Percentiles rank a stretch among this genome's conserved stretches.
phyloP scores from a whole-genome alignment of 768 basidiomycete genomes.

The Amanita phalloides region DNA sequence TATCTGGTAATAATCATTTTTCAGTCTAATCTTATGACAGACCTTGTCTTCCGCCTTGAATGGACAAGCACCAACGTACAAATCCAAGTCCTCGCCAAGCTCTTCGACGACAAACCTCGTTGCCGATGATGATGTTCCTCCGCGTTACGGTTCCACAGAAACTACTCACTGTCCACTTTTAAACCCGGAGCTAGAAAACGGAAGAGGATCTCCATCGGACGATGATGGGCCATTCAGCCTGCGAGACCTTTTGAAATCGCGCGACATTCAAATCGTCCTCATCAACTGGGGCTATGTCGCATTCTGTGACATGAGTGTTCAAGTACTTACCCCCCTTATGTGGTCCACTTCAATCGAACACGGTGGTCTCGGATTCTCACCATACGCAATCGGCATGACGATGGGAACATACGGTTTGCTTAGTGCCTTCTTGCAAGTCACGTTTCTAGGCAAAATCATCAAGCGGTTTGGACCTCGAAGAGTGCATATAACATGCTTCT shows the following conservation, averaged over 20 bases:
- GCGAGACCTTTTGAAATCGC: not conserved
- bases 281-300: not conserved
- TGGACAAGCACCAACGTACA: not conserved
- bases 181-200: not conserved
- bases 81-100: not conserved
- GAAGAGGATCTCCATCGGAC: no score
- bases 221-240: not conserved
- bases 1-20: not conserved
- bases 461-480: conserved; percentile 32
- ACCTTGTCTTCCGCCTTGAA: not conserved
- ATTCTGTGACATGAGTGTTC: not conserved
- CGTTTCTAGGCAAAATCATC: conserved; percentile 34
- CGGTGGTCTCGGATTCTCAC: conserved; percentile 46
- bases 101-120: not conserved
- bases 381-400: conserved; percentile 41
- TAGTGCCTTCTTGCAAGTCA: conserved; percentile 41
- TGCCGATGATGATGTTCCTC: not conserved
- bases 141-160: not conserved
- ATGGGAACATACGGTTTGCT: conserved; percentile 39
- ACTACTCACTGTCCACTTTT: not conserved
- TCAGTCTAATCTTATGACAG: not conserved
- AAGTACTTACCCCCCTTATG: conserved; percentile 15
- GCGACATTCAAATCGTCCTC: not conserved
- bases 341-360: conserved; percentile 38
- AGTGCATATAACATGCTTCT: conserved; percentile 26